Evolutionary conservation across 805 yeast genomes (phyloP), one percentile per base, ranked within the genome.

Genomic region (Torulaspora maleeae): DNA sequence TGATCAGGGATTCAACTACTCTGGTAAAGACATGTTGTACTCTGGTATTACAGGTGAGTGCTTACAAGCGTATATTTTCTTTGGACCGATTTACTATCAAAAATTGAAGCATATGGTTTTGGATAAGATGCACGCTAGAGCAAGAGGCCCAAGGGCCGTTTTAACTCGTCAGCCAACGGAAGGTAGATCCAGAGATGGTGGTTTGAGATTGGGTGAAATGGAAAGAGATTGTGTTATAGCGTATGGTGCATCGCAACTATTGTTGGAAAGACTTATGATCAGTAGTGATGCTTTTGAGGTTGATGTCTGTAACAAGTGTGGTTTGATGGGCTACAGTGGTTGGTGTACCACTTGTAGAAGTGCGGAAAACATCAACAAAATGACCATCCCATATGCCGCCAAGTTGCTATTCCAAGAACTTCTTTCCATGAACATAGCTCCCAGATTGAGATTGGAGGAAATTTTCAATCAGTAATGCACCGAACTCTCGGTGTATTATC

Each of bases 171-270:
- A 93, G 70, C 99, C 98, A 13, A 91, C 98, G 0, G 99, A 93
- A 69, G 99, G 99, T 77, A 80, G 99, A 69, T 88, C 97, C 2
- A 80, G 99, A 69, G 99, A 93, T 69, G 99, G 99, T 79, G 99
- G 99, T 64, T 77, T 93, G 65, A 83, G 99, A 74, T 77, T 93
- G 67, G 99, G 99, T 60, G 99, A 93, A 72, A 93, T 93, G 99
- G 99, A 93, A 68, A 85, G 99, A 70, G 99, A 93, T 74, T 93
- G 99, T 83, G 96, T 93, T 53, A 95, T 93, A 70, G 99, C 99
- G 1, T 93, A 93, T 60, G 99, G 99, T 61, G 99, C 99, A 1
- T 90, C 97, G 4, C 98, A 91, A 68, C 72, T 93, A 55, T 74
- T 93, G 54, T 72, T 93, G 50, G 99, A 93, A 69, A 81, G 99